Base-by-base conservation (phyloP, 139 green algal genomes). In the Deuterostichococcus epilithicus region DNA sequence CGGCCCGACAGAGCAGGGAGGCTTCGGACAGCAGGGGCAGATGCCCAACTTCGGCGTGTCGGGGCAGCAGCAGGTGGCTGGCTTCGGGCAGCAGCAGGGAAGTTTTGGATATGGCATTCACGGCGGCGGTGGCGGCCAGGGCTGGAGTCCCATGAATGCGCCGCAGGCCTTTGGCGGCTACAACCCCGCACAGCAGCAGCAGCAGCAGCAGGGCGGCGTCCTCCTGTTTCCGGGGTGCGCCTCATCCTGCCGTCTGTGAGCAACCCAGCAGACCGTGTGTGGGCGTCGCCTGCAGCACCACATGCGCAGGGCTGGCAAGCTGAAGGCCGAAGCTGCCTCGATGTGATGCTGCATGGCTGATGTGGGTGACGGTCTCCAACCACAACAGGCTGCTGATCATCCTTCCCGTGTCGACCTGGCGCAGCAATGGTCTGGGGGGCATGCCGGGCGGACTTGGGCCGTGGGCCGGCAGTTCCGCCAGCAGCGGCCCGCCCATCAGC, bases 71-170 rank as follows among this genome's bases (percentile, higher is more conserved):
- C 52, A 23, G 28, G 52, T 13, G 18, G 26, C 5, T 63, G 52
- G 52, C 3, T 23, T 28, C 18, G 52, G 52, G 28, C 52, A 63
- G 52, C 42, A 8, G 42, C 42, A 52, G 42, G 42, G 42, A 8
- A 13, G 42, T 13, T 52, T 13, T 13, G 42, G 42, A 8, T 52
- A 1, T 52, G 35, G 38, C n/a, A 68, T 52, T n/a, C n/a, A n/a
- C n/a, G n/a, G n/a, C n/a, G 75, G 73, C 47, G 26, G 70, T 8
- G 38, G 47, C 2, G 71, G 79, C 33, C 66, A 70, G 58, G 34
- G 66, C 60, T 78, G n/a, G 68, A 74, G 5, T 67, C 79, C 37
- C 79, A 83, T 69, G 75, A 76, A 34, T 52, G 33, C 20, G 35
- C 42, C 15, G 72, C 74, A 28, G n/a, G 72, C 72, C 33, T 78